Conservation (phyloP, 305 asterid genomes). For the Striga hermonthica region DNA sequence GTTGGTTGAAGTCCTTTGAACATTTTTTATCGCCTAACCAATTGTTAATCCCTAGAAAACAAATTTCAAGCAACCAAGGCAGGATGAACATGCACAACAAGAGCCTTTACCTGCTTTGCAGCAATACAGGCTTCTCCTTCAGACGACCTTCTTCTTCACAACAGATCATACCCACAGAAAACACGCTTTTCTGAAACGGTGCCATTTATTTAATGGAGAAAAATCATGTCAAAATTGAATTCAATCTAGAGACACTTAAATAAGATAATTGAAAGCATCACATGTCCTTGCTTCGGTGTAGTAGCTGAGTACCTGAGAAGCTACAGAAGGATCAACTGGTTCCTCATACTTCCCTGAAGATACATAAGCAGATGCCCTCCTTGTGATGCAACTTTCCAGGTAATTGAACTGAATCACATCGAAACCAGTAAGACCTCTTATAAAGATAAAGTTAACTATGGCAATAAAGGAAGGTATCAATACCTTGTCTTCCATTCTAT, state of each 20-base stretch:
- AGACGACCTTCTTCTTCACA: constrained; percentile 97
- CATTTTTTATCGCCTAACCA: constrained; percentile 6
- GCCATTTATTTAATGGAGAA: constrained; percentile 24
- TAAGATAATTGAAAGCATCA: constrained; percentile 22
- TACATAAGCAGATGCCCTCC: constrained; percentile 47
- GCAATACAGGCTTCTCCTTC: constrained; percentile 84
- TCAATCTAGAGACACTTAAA: constrained; percentile 22
- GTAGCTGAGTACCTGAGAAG: constrained; percentile 64
- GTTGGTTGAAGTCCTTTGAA: constrained; percentile 13
- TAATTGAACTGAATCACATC: constrained; percentile 59
- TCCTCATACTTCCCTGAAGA: constrained; percentile 70
- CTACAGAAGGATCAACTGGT: constrained; percentile 86
- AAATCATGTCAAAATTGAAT: constrained; percentile 10
- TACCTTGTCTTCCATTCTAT: constrained; percentile 93
- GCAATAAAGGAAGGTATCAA: constrained; percentile 21
- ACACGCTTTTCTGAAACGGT: constrained; percentile 63
- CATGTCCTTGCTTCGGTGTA: constrained; percentile 10
- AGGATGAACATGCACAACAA: constrained; percentile 15
- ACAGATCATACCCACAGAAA: constrained; percentile 95
- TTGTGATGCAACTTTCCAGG: constrained; percentile 65
- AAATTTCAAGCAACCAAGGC: constrained; percentile 15
- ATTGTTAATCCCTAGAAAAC: constrained; percentile 6
- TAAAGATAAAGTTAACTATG: constrained; percentile 23
- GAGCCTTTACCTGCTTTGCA: constrained; percentile 75
- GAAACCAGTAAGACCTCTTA: constrained; percentile 29